Evolutionary conservation across 192 early-diverging fungal species (phyloP).

Genomic region (Jimgerdemannia lactiflua): DNA sequence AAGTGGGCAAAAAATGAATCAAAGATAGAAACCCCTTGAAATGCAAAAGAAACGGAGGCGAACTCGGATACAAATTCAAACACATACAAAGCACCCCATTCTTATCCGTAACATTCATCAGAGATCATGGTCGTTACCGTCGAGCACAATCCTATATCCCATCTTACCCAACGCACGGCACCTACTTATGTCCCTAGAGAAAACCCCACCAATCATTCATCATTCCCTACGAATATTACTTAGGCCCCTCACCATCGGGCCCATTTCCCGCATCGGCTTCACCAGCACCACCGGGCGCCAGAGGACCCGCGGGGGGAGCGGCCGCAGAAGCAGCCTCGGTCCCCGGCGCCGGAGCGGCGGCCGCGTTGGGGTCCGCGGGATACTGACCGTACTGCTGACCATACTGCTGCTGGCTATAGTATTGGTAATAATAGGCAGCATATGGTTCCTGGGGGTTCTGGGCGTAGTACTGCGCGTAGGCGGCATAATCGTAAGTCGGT

Average conservation of each 20-base stretch:
- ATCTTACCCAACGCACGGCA: not conserved
- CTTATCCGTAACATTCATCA: too few species aligned
- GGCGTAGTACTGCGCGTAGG: slow-evolving; percentile 1
- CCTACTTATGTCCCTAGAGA: too few species aligned
- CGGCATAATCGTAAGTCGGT: not conserved
- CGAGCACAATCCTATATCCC: not conserved
- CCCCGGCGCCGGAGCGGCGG: too few species aligned
- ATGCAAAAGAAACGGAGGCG: too few species aligned
- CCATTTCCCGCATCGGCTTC: not conserved
- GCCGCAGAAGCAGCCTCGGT: not conserved
- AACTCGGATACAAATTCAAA: too few species aligned
- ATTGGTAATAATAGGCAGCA: not conserved
- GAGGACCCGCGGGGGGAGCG: not conserved
- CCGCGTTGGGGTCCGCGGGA: not conserved
- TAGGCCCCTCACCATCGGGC: not conserved
- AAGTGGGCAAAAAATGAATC: too few species aligned
- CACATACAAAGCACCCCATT: too few species aligned
- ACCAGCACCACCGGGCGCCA: not conserved
- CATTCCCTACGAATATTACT: not conserved
- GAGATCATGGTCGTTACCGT: not conserved
- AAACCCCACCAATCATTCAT: not conserved
- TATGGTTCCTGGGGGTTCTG: not conserved
- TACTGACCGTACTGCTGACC: not conserved
- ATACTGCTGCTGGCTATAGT: not conserved
- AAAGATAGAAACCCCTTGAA: too few species aligned